Evolutionary conservation across 2,329 filamentous ascomycete species (phyloP).

Genomic region (Ophiocordyceps australis): DNA sequence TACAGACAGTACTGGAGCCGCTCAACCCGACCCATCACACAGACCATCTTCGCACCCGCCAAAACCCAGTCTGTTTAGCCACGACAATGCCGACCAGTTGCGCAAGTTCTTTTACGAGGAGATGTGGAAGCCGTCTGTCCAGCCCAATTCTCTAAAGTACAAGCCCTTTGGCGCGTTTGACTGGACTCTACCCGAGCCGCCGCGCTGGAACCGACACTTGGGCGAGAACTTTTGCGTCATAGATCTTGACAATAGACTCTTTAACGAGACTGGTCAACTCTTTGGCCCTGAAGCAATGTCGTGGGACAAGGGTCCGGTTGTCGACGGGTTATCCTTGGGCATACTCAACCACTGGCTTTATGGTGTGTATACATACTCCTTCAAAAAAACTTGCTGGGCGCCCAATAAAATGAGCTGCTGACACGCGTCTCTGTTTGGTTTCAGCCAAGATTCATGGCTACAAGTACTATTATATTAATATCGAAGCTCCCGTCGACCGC

Average conservation of each 20-base stretch:
- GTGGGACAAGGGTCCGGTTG: constrained; percentile 13
- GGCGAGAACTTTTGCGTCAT: constrained; percentile 24
- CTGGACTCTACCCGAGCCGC: constrained; percentile 9
- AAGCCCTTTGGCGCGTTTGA: constrained; percentile 14
- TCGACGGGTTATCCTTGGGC: constrained; percentile 20
- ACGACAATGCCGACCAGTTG: constrained; percentile 4
- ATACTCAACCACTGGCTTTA: constrained; percentile 26
- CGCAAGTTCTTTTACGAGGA: constrained; percentile 14
- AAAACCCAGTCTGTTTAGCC: background rate
- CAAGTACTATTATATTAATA: constrained; percentile 25
- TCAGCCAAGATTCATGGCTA: constrained; percentile 26
- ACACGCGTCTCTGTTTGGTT: no score
- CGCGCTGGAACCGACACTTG: constrained; percentile 14
- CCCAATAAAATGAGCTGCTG: constrained; percentile 3
- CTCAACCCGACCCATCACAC: background rate
- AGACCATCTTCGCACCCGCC: background rate
- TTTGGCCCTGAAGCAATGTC: constrained; percentile 15
- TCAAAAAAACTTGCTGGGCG: background rate
- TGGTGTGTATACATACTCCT: constrained; percentile 8
- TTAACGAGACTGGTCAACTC: constrained; percentile 15
- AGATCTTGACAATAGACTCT: constrained; percentile 23
- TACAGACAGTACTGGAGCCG: background rate
- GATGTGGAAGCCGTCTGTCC: constrained; percentile 11
- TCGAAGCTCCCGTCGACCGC: constrained; percentile 17
- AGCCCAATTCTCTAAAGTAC: constrained; percentile 10